A percentile compares a stretch with the other conserved stretches of the same genome.
Conservation (phyloP, 257 asterid species). For the Plantago major region DNA sequence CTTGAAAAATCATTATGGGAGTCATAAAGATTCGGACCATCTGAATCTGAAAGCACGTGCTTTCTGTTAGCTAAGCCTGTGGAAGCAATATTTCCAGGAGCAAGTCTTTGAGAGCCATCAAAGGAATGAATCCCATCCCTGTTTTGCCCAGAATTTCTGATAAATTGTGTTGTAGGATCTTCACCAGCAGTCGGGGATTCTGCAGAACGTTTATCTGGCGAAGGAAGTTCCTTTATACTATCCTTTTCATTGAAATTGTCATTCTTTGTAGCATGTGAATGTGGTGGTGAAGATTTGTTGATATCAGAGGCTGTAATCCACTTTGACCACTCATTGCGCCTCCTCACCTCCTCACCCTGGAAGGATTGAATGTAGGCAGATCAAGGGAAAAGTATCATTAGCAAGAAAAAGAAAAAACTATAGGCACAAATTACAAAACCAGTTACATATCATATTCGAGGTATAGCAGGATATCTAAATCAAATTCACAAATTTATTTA, state of each 20-base stretch:
- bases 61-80: constrained; percentile 7
- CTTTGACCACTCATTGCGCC: constrained; percentile 81
- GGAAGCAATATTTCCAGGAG: constrained; percentile 16
- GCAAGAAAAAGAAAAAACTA: neutral
- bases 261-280: constrained; percentile 22
- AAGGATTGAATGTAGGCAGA: constrained; percentile 12
- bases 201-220: constrained; percentile 25
- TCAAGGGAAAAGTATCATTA: neutral
- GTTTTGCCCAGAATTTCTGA: constrained; percentile 25
- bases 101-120: constrained; percentile 21
- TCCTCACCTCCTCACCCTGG: constrained; percentile 77
- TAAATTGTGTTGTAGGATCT: constrained; percentile 22
- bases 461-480: neutral
- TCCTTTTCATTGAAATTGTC: constrained; percentile 38
- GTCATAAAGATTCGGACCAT: constrained; percentile 37
- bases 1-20: constrained; percentile 53
- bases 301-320: constrained; percentile 50
- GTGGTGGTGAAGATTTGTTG: constrained; percentile 31
- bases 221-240: constrained; percentile 17
- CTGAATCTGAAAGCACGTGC: constrained; percentile 27
- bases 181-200: constrained; percentile 24
- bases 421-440: neutral
- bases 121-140: constrained; percentile 21
- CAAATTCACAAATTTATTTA: constrained; percentile 16
- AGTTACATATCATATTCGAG: constrained; percentile 11